Conservation (phyloP, 176 grass and related monocot species). For the Musa troglodytarum region DNA sequence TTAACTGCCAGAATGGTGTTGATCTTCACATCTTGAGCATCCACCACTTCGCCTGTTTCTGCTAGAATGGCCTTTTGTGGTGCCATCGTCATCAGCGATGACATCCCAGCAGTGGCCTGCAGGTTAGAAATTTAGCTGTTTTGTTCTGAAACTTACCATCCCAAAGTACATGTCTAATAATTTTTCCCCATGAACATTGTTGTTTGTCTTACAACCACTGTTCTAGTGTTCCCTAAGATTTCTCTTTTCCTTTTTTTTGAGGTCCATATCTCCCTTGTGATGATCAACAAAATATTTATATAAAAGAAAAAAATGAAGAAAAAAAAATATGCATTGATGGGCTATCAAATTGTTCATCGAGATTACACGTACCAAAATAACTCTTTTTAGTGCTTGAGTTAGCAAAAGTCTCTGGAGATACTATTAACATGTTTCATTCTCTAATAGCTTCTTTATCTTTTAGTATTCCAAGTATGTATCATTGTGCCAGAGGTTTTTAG, state of each 20-base stretch:
- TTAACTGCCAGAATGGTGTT: constrained; percentile 72
- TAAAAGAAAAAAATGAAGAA: neutral
- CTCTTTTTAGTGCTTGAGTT: no score
- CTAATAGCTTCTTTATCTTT: no score
- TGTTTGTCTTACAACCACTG: neutral
- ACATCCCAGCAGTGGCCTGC: constrained; percentile 84
- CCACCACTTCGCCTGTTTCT: constrained; percentile 50
- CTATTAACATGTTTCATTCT: no score
- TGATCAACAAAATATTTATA: neutral
- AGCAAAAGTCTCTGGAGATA: no score
- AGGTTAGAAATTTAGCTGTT: constrained; percentile 19
- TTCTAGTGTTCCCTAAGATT: no score
- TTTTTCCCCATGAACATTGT: neutral
- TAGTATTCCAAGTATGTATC: no score
- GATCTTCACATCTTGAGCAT: constrained; percentile 64
- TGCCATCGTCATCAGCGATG: constrained; percentile 73
- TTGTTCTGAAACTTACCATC: neutral
- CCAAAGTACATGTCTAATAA: neutral
- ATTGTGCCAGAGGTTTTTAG: no score
- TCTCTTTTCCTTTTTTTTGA: neutral
- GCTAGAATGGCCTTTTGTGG: constrained; percentile 84
- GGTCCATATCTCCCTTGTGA: neutral
- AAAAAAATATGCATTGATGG: neutral
- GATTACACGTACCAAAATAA: no score
- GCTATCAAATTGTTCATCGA: neutral